These are phyloP conservation scores for Dalbergia oliveri DNA, from an alignment of 306 rosid genomes.

Conservation along the genomic window DNA sequence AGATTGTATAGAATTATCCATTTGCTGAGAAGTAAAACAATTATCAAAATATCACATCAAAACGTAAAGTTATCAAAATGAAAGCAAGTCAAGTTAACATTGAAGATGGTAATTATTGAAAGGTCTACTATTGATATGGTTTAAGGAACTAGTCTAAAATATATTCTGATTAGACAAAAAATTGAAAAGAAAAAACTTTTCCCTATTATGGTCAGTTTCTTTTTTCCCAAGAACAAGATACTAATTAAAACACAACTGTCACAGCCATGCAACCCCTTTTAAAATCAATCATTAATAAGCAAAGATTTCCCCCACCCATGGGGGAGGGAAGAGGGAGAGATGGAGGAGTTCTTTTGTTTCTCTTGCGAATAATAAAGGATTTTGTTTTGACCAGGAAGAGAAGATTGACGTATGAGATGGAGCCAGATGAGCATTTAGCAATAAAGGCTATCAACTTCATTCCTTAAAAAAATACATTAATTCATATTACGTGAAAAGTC, in stretches of 20 bases:
- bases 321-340: not conserved
- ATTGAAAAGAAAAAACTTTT: not conserved
- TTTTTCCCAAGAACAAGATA: not conserved
- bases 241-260: not conserved
- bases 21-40: not conserved
- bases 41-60: not conserved
- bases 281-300: not conserved
- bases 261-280: not conserved
- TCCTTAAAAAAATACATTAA: too few relatives aligned
- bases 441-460: too few relatives aligned
- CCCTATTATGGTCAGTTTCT: not conserved
- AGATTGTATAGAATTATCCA: too few relatives aligned
- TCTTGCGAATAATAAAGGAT: too few relatives aligned
- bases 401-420: too few relatives aligned
- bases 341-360: not conserved
- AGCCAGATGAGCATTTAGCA: too few relatives aligned
- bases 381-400: too few relatives aligned
- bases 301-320: not conserved
- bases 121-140: too few relatives aligned
- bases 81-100: too few relatives aligned
- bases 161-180: not conserved
- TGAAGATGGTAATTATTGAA: too few relatives aligned
- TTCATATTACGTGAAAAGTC: too few relatives aligned
- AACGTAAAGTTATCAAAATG: not conserved
- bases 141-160: not conserved